Percentiles rank a stretch among this genome's conserved stretches.
These are phyloP conservation scores for Solanum hybrid DNA, from an alignment of 305 asterid species.

Conservation along the genomic window DNA sequence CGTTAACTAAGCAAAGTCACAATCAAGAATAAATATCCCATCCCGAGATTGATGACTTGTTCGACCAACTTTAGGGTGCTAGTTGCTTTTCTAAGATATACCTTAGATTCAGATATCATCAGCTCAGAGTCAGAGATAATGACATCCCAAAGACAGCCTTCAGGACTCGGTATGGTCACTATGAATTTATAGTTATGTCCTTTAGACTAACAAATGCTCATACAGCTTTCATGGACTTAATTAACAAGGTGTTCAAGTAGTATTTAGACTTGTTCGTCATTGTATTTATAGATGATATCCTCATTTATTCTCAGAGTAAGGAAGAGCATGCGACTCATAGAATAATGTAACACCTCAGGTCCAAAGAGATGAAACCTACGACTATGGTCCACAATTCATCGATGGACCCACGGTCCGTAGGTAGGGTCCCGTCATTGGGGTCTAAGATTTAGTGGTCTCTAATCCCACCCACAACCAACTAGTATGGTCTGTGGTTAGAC, in stretches of 20 bases:
- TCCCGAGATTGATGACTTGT: background rate
- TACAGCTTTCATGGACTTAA: background rate
- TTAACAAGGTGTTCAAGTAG: background rate
- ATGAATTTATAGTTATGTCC: background rate
- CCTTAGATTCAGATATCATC: background rate
- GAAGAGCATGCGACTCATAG: background rate
- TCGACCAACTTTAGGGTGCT: background rate
- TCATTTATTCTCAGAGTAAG: background rate
- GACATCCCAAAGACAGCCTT: background rate
- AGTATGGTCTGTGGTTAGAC: too few species aligned
- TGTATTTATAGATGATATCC: background rate
- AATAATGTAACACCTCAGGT: background rate
- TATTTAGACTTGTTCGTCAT: background rate
- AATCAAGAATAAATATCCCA: background rate
- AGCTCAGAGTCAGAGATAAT: background rate
- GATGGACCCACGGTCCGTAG: background rate
- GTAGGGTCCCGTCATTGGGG: too few species aligned
- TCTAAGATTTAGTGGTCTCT: too few species aligned
- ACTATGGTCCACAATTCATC: background rate
- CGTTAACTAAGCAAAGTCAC: background rate
- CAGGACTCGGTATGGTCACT: background rate
- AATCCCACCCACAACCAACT: too few species aligned
- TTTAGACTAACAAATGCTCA: background rate
- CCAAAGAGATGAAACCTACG: background rate
- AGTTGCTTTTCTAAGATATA: background rate